Conservation (phyloP, 441 rosid genomes). For the Erodium moschatum region DNA sequence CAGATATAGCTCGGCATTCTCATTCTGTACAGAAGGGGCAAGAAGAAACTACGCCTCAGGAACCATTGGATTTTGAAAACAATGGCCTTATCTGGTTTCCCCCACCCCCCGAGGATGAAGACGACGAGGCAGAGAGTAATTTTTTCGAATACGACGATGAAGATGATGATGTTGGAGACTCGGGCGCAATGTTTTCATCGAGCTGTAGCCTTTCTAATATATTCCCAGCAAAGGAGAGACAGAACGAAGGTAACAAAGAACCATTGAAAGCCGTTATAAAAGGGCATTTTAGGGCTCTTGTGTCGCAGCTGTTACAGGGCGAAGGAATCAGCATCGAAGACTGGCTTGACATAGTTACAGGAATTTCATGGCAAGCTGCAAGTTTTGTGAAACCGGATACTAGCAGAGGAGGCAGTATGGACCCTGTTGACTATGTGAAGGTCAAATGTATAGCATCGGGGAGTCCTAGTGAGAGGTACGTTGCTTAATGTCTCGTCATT, state of each 20-base stretch:
- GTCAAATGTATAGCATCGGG: conserved; percentile 96
- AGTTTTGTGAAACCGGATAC: conserved; percentile 86
- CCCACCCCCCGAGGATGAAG: conserved; percentile 96
- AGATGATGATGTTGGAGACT: conserved; percentile 46
- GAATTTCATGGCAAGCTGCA: conserved; percentile 98
- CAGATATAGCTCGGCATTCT: conserved; percentile 53
- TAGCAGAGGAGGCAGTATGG: conserved; percentile 96
- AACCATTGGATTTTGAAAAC: conserved; percentile 87
- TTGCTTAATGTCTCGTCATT: conserved; percentile 5
- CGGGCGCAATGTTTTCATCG: conserved; percentile 79
- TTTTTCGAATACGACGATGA: conserved; percentile 58
- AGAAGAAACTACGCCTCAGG: conserved; percentile 39
- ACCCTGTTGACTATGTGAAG: conserved; percentile 97
- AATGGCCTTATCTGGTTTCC: conserved; percentile 88
- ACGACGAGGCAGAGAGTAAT: conserved; percentile 71
- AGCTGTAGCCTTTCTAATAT: conserved; percentile 72
- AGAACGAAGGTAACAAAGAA: conserved; percentile 68
- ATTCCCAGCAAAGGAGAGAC: conserved; percentile 52
- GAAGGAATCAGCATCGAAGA: conserved; percentile 62
- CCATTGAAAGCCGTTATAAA: conserved; percentile 83
- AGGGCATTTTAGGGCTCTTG: conserved; percentile 94
- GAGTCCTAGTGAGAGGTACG: conserved; percentile 71
- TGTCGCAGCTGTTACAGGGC: conserved; percentile 80
- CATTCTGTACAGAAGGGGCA: conserved; percentile 47
- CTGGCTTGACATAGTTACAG: conserved; percentile 88